Evolutionary conservation across 495 filamentous ascomycete genomes (phyloP), one percentile per base, ranked within the genome.

Genomic region (Penicillium subrubescens): DNA sequence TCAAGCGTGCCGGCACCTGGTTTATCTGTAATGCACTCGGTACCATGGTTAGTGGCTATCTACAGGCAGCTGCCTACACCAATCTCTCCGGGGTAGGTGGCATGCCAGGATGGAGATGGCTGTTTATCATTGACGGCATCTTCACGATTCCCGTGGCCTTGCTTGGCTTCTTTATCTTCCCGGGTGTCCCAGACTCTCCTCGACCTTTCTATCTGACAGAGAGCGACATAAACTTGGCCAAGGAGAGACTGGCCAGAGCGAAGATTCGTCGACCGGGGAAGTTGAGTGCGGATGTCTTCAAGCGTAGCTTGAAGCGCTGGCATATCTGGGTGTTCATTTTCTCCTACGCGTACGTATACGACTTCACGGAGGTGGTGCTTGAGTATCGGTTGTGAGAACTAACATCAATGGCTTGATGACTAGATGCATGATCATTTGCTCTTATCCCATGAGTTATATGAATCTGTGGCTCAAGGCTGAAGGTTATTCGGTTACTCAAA

Each of bases 111-210:
- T 82, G 80, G 80, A 64, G 79, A 52, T 83, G 81, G 80, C 72
- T 83, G 5, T 83, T 83, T 17, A 77, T 83, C 41, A 82, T 83
- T 54, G 79, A 82, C 58, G 79, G 79, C 11, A 77, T 83, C 48
- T 81, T 85, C 61, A 83, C 81, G 1, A 72, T 84, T 15, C 82
- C 83, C 17, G 68, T 83, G 10, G 83, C 79, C 0, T 5, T 85
- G 2, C 56, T 77, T 31, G 79, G 81, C 0, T 82, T 80, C 43
- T 8, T 80, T 1, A 72, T 83, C 25, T 82, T 82, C 60, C 83
- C 83, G 1, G 81, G 81, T 10, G 76, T 83, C 15, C 82, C 83
- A 2, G 80, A 82, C 39, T 79, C 75, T 3, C 79, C 78, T 0
- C 70, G 66, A 4, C 73, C 80, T 0, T 83, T 79, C 60, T 83